Conservation (phyloP, 306 rosid species). For the Quercus suber region DNA sequence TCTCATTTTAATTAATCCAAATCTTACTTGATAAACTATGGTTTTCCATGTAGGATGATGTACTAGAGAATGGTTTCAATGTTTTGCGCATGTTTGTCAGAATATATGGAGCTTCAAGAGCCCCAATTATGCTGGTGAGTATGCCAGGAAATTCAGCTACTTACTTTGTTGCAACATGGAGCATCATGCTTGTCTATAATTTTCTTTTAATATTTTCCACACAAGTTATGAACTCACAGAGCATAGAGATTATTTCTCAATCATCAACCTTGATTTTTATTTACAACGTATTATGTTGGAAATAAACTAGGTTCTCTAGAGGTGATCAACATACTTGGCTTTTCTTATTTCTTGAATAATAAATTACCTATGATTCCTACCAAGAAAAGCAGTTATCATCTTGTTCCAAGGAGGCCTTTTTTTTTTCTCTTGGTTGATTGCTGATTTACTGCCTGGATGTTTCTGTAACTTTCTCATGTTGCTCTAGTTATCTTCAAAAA, state of each 20-base stretch:
- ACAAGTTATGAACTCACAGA: neutral
- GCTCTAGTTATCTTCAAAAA: too few species aligned
- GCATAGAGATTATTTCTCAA: neutral
- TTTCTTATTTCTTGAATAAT: neutral
- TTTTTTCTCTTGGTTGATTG: neutral
- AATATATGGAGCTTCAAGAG: conserved; percentile 71
- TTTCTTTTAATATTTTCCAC: neutral
- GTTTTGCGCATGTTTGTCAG: conserved; percentile 78
- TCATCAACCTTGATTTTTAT: neutral
- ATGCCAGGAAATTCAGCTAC: conserved; percentile 8
- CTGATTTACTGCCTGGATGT: too few species aligned
- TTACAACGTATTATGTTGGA: neutral
- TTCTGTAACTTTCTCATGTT: too few species aligned
- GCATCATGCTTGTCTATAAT: neutral
- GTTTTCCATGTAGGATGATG: conserved; percentile 71
- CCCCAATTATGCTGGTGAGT: conserved; percentile 79
- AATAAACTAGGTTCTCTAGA: neutral
- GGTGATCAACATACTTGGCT: neutral
- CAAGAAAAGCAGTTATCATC: neutral
- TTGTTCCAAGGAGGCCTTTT: neutral
- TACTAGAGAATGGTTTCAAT: conserved; percentile 79
- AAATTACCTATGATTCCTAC: neutral
- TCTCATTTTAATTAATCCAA: neutral
- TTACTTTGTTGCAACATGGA: neutral
- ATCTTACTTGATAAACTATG: neutral